Conservation (phyloP, 768 basidiomycete genomes). For the Pleurotus pulmonarius region DNA sequence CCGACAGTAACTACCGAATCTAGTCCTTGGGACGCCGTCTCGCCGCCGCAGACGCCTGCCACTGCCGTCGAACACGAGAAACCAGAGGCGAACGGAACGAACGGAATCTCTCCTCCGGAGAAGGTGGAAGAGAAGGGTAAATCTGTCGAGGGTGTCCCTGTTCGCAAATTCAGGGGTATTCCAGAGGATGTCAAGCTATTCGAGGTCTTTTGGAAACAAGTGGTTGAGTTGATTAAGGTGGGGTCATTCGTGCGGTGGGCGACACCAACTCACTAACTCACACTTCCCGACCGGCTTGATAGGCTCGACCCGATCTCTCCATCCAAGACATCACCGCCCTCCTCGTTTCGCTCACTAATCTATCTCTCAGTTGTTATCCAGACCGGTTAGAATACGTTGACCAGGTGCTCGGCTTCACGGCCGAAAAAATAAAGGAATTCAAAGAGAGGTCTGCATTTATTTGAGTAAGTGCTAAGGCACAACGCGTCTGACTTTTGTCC, state of each 20-base stretch:
- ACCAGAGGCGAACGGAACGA: conserved; percentile 17
- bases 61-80: conserved; percentile 16
- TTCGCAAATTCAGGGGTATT: conserved; percentile 89
- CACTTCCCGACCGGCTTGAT: conserved; percentile 1
- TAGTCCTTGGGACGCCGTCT: conserved; percentile 37
- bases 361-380: conserved; percentile 95
- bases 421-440: conserved; percentile 81
- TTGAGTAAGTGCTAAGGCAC: too few species aligned
- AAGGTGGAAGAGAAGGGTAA: conserved; percentile 48
- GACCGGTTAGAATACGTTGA: conserved; percentile 97
- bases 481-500: conserved; percentile 1
- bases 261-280: background rate
- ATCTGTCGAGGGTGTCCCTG: conserved; percentile 50
- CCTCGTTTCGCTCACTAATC: conserved; percentile 90
- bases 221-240: conserved; percentile 96
- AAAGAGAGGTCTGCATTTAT: conserved; percentile 56
- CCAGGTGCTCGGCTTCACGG: conserved; percentile 88
- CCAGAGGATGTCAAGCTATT: conserved; percentile 95
- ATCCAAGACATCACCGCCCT: conserved; percentile 98
- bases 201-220: conserved; percentile 98
- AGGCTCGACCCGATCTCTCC: conserved; percentile 96
- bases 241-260: conserved; percentile 13
- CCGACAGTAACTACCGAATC: conserved; percentile 33
- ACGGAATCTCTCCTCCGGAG: conserved; percentile 16
- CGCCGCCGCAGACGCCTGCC: conserved; percentile 27